Evolutionary conservation across 1,139 yeast species (phyloP).

Genomic region (Debaryomyces fabryi): DNA sequence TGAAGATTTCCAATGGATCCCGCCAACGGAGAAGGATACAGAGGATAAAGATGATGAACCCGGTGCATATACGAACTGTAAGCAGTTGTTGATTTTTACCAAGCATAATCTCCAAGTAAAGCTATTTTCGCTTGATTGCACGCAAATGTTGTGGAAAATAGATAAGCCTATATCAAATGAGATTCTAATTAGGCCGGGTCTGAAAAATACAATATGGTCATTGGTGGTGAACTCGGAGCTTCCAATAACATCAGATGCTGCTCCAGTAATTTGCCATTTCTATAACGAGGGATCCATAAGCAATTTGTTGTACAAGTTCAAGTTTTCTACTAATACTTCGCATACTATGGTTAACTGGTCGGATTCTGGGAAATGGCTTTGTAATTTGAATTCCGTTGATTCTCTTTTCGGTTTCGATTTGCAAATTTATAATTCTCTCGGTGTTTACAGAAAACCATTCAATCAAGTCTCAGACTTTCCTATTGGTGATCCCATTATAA

Average conservation of each 20-base stretch:
- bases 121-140: constrained; percentile 42
- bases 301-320: constrained; percentile 24
- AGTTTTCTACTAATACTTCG: constrained; percentile 24
- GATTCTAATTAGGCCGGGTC: constrained; percentile 22
- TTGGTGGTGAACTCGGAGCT: constrained; percentile 21
- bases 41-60: constrained; percentile 10
- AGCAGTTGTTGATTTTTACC: constrained; percentile 39
- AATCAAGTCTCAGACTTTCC: constrained; percentile 16
- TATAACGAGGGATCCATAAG: constrained; percentile 39
- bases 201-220: constrained; percentile 31
- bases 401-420: constrained; percentile 34
- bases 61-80: constrained; percentile 37
- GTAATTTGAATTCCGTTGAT: constrained; percentile 28
- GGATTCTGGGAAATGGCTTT: constrained; percentile 38
- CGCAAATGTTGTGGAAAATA: constrained; percentile 35
- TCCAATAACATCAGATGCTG: constrained; percentile 8
- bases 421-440: constrained; percentile 30
- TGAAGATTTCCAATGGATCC: constrained; percentile 39
- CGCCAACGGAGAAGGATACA: constrained; percentile 20
- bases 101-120: constrained; percentile 30
- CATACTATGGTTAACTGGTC: constrained; percentile 30
- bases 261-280: constrained; percentile 37
- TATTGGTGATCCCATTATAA: constrained; percentile 21
- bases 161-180: constrained; percentile 29
- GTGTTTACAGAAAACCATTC: constrained; percentile 19